These are phyloP conservation scores for Picochlorum sp. DNA, from an alignment of 139 green algal genomes.

Conservation along the genomic window DNA sequence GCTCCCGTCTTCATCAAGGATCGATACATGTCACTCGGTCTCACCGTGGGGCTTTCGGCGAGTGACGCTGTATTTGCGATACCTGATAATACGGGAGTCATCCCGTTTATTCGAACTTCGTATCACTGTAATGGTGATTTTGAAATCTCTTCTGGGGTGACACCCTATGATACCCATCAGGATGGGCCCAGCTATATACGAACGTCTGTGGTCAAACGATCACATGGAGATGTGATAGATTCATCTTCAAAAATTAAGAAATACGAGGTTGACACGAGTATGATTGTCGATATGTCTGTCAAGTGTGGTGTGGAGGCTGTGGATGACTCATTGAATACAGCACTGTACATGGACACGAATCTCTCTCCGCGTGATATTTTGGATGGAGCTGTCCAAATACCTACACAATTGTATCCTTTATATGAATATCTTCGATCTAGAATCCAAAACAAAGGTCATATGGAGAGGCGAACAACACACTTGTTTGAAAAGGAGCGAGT, in stretches of 20 bases:
- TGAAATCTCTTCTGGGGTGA: slow-evolving; percentile 1
- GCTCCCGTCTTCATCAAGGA: slow-evolving; percentile 13
- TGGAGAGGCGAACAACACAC: no score
- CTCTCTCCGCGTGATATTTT: slow-evolving; percentile 24
- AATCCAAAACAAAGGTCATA: no score
- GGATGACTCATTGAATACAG: slow-evolving; percentile 15
- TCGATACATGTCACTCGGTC: slow-evolving; percentile 8
- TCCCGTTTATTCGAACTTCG: neutral
- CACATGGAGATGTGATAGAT: neutral
- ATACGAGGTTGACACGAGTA: no score
- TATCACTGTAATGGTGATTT: neutral
- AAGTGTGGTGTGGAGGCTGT: slow-evolving; percentile 15
- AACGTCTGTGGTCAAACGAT: neutral
- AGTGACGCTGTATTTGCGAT: slow-evolving; percentile 7
- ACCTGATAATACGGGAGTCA: neutral
- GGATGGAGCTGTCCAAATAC: slow-evolving; percentile 18
- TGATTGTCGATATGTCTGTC: neutral
- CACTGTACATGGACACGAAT: slow-evolving; percentile 18
- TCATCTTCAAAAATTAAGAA: neutral
- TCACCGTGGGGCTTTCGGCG: slow-evolving; percentile 7
- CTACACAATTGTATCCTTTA: slow-evolving; percentile 24
- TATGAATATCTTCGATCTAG: slow-evolving; percentile 6
- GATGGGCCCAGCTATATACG: neutral
- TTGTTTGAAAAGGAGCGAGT: no score
- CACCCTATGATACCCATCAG: neutral